Evolutionary conservation across 305 asterid genomes (phyloP).

Genomic region (Petunia hybrid): DNA sequence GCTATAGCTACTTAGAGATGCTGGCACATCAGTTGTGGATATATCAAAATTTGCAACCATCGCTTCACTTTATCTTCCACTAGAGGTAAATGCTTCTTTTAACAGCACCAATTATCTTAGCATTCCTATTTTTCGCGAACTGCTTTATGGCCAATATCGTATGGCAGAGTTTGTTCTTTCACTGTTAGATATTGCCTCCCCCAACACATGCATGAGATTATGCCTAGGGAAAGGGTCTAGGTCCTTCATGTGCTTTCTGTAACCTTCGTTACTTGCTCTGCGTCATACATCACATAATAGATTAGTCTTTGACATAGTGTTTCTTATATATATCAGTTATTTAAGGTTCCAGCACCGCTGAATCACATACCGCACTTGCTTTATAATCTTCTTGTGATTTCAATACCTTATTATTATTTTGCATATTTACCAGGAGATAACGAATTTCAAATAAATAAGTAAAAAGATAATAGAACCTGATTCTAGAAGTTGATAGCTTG

Average conservation of each 20-base stretch:
- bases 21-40: constrained; percentile 84
- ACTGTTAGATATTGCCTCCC: constrained; percentile 7
- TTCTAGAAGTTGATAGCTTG: too few relatives aligned
- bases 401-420: too few relatives aligned
- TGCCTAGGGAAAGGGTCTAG: neutral
- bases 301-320: too few relatives aligned
- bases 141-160: neutral
- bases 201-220: neutral
- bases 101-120: neutral
- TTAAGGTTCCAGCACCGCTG: too few relatives aligned
- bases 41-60: constrained; percentile 76
- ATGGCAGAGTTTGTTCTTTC: constrained; percentile 13
- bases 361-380: too few relatives aligned
- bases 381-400: too few relatives aligned
- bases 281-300: too few relatives aligned
- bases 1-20: constrained; percentile 83
- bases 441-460: too few relatives aligned
- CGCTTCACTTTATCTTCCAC: constrained; percentile 77
- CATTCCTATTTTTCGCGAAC: neutral
- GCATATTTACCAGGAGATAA: too few relatives aligned
- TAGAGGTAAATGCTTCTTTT: constrained; percentile 34
- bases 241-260: neutral
- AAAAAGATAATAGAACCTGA: too few relatives aligned
- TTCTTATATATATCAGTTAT: too few relatives aligned
- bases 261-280: neutral